Base-by-base conservation (phyloP, 139 green algal species). In the Spirogloea muscicola region DNA sequence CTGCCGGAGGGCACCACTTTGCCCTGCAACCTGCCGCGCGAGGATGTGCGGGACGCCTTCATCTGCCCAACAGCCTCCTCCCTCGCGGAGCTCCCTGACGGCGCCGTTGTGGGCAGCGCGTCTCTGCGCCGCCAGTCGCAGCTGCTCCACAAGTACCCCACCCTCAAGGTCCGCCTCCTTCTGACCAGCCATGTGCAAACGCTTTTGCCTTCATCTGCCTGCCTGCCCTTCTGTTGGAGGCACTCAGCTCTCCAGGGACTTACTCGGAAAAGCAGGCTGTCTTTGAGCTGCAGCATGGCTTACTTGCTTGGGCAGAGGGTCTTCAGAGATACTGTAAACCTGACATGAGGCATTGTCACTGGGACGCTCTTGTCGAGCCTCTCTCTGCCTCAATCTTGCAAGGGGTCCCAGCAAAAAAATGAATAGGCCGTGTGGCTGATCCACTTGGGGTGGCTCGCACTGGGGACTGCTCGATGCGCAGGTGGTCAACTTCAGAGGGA, bases 11-110 rank as follows among this genome's bases (percentile, higher is more conserved):
- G 92, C 58, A 97, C 88, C 37, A 85, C 98, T 16, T 85, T 99
- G 73, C 92, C 95, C 3, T 98, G 94, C 91, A 98, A 97, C 86
- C 87, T 99, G 51, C 89, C 90, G 0, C 86, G 95, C 37, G 95
- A 99, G 85, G 95, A 99, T 75, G 91, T 96, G 58, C 84, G 95
- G 37, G 95, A 99, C 77, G 95, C 93, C 2, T 97, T 99, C 88
- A 97, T 99, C 84, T 94, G 79, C 40, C 76, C 87, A 2, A 91
- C 93, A 72, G 86, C 88, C 62, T 81, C 79, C 46, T 77, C 34
- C 49, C 83, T 99, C 61, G 76, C 74, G 0, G 93, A 96, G 62
- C 86, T 99, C 64, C 93, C 95, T 2, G 84, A 89, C 58, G 93
- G 93, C 38, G 81, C 90, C 2, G 66, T 96, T 0, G 88, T 99